Evolutionary conservation across 352 stramenopile species (phyloP).

Genomic region (Thraustotheca clavata): DNA sequence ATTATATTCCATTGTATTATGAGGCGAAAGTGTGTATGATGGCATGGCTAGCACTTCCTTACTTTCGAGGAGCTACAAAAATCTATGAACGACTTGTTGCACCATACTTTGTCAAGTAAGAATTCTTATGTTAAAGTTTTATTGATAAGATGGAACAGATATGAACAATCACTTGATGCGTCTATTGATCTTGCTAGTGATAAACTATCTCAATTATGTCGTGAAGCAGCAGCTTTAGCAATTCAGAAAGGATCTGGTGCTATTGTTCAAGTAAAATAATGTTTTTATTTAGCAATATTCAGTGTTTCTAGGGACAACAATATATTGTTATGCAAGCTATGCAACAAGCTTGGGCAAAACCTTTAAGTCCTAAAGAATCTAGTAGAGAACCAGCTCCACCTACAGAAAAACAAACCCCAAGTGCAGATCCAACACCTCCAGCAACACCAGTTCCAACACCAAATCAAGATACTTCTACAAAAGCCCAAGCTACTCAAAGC

Average conservation of each 20-base stretch:
- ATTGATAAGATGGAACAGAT: constrained; percentile 1
- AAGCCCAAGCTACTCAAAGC: not conserved
- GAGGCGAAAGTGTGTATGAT: constrained; percentile 61
- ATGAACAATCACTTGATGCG: constrained; percentile 45
- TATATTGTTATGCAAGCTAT: constrained; percentile 53
- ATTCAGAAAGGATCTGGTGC: constrained; percentile 49
- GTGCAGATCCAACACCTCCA: not conserved
- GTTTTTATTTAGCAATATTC: no score
- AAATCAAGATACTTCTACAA: not conserved
- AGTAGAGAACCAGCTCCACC: not conserved
- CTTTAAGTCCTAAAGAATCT: not conserved
- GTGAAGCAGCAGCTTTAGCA: constrained; percentile 50
- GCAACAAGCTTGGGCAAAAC: constrained; percentile 35
- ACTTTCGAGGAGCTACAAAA: constrained; percentile 39
- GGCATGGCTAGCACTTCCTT: constrained; percentile 58
- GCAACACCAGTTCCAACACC: not conserved
- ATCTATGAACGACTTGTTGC: constrained; percentile 50
- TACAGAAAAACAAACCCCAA: not conserved
- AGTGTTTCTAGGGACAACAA: constrained; percentile 36
- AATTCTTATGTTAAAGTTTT: not conserved
- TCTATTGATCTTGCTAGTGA: constrained; percentile 49
- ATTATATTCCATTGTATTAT: constrained; percentile 63
- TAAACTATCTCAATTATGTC: constrained; percentile 55
- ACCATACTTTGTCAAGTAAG: constrained; percentile 55
- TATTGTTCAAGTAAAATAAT: constrained; percentile 32